A percentile compares a stretch with the other conserved stretches of the same genome.
Evolutionary conservation across 352 stramenopile genomes (phyloP).

Genomic region (Phytophthora palmivora): DNA sequence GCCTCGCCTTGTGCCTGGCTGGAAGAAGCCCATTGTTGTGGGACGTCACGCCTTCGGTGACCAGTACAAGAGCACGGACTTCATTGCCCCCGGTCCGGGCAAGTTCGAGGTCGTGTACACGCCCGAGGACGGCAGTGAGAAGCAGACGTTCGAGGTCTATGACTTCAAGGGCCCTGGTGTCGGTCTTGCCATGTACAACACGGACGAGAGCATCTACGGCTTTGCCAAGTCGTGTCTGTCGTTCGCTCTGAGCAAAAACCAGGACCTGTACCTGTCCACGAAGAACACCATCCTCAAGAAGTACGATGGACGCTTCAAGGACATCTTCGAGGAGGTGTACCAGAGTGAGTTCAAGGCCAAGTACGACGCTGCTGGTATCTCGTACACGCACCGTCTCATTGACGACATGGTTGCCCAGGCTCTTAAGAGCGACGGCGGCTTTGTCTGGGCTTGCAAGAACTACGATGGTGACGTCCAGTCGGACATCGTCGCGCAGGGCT

Average conservation of each 20-base stretch:
- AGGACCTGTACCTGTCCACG: slow-evolving; percentile 75
- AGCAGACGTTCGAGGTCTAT: slow-evolving; percentile 68
- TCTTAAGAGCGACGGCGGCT: slow-evolving; percentile 78
- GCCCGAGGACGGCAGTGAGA: slow-evolving; percentile 53
- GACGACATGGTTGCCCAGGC: slow-evolving; percentile 88
- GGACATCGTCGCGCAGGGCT: slow-evolving; percentile 84
- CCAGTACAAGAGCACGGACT: slow-evolving; percentile 85
- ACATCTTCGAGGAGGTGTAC: slow-evolving; percentile 88
- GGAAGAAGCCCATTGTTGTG: slow-evolving; percentile 83
- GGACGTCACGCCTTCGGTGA: slow-evolving; percentile 83
- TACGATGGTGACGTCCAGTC: slow-evolving; percentile 87
- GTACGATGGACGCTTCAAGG: slow-evolving; percentile 80
- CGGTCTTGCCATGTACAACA: slow-evolving; percentile 88
- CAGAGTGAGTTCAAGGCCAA: slow-evolving; percentile 78
- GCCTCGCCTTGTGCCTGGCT: slow-evolving; percentile 75
- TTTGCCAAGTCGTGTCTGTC: slow-evolving; percentile 79
- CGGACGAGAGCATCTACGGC: slow-evolving; percentile 77
- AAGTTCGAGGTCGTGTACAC: slow-evolving; percentile 83
- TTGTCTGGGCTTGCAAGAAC: slow-evolving; percentile 89
- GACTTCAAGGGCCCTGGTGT: slow-evolving; percentile 68
- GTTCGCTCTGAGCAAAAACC: slow-evolving; percentile 69
- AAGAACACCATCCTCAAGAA: slow-evolving; percentile 90
- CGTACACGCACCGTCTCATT: slow-evolving; percentile 83
- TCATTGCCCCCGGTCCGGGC: slow-evolving; percentile 64
- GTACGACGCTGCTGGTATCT: slow-evolving; percentile 76